These are phyloP conservation scores for Aspergillus udagawae DNA, from an alignment of 2,329 filamentous ascomycete species.

Conservation along the genomic window DNA sequence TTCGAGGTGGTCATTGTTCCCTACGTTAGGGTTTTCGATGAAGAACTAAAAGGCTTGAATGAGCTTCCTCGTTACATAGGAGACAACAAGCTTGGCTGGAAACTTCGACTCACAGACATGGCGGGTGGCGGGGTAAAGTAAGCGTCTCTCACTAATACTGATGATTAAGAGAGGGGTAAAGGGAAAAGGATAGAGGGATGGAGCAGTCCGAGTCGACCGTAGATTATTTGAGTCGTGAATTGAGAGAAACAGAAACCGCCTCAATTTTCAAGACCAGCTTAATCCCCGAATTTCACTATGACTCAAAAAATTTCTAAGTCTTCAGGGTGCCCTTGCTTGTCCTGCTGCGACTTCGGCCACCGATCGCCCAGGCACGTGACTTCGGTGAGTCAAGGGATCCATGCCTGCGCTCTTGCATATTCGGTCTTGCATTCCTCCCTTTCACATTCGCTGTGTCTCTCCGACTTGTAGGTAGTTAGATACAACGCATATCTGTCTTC, in stretches of 20 bases:
- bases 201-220: not conserved
- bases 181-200: not conserved
- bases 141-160: not conserved
- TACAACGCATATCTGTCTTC: not conserved
- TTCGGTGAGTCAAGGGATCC: conserved; percentile 16
- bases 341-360: not conserved
- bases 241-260: not conserved
- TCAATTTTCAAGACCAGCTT: not conserved
- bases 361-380: conserved; percentile 21
- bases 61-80: conserved; percentile 1
- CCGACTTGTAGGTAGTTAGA: not conserved
- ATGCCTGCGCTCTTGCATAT: not conserved
- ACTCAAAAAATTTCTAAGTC: not conserved
- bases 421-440: not conserved
- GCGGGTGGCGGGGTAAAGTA: conserved; percentile 19
- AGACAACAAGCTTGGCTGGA: not conserved
- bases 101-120: conserved; percentile 33
- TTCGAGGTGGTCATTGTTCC: conserved; percentile 68
- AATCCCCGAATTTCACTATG: not conserved
- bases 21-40: conserved; percentile 74
- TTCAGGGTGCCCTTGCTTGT: not conserved
- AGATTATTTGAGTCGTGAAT: not conserved
- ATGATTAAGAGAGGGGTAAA: not conserved
- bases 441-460: not conserved
- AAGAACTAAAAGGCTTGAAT: conserved; percentile 54